Conservation (phyloP, 2,329 filamentous ascomycete genomes). For the Penicillium oxalicum region DNA sequence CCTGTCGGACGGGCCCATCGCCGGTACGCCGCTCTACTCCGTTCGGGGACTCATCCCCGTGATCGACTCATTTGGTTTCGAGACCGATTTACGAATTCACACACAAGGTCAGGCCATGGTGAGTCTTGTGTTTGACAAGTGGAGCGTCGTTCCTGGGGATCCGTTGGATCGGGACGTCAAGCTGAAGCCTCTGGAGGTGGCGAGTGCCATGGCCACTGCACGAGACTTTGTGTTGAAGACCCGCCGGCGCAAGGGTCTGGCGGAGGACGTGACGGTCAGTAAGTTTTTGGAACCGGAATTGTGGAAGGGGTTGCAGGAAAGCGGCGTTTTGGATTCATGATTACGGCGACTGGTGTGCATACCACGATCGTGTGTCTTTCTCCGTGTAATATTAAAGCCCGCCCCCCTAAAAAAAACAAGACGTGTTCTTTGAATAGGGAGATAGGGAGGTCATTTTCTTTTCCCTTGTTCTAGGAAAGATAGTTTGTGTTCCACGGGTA, state of each 20-base stretch:
- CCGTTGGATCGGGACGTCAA: conserved; percentile 83
- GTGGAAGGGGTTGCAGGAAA: conserved; percentile 80
- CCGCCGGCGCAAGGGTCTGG: conserved; percentile 81
- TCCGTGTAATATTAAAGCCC: too few species aligned
- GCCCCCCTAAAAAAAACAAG: too few species aligned
- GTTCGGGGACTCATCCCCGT: conserved; percentile 89
- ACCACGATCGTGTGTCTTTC: too few species aligned
- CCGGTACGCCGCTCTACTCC: conserved; percentile 87
- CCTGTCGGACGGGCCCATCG: conserved; percentile 85
- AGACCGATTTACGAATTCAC: conserved; percentile 93
- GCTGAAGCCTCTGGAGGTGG: conserved; percentile 77
- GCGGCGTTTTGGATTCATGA: conserved; percentile 69
- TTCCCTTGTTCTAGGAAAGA: too few species aligned
- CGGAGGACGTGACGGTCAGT: conserved; percentile 90
- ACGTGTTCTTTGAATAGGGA: too few species aligned
- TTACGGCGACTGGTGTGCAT: neutral
- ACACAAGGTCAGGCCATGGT: conserved; percentile 89
- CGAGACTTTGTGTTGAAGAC: conserved; percentile 97
- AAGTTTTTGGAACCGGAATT: conserved; percentile 96
- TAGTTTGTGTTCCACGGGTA: too few species aligned
- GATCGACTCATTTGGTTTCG: conserved; percentile 96
- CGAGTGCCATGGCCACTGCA: conserved; percentile 79
- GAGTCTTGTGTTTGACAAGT: conserved; percentile 88
- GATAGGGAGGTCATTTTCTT: too few species aligned
- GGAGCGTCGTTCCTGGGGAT: conserved; percentile 93